Evolutionary conservation across 352 stramenopile species (phyloP), one percentile per base, ranked within the genome.

Genomic region (Pythium aristosporum): DNA sequence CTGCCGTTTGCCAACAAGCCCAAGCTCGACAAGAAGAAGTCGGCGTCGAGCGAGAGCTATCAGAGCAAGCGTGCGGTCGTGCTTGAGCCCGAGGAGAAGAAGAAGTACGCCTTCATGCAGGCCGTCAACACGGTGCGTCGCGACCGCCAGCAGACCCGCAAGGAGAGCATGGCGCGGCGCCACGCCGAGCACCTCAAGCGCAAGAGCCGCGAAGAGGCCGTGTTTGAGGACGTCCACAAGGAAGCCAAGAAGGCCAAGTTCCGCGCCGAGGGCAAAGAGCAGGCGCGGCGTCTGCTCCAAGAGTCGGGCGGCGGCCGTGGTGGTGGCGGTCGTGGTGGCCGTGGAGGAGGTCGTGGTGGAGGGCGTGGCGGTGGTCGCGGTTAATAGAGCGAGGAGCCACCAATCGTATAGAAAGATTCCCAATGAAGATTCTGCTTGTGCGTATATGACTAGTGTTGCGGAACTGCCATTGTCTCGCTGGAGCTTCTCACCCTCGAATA

Each of bases 1-100:
- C 75, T 99, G 50, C 98, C 98, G 56, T 99, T 98, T 82, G 89
- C 91, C 23, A 98, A 85, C 73, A 99, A 99, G 68, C 97, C 96
- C 13, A 99, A 99, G 83, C 23, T 92, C 20, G 80, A 96, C 73
- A 93, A 94, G 73, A 87, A 97, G 64, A 91, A 96, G 65, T 82
- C 69, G 18, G 70, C 72, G 12, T 86, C 93, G 55, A 88, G 85
- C 43, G 86, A 96, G 56, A 89, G 86, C 34, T 98, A 98, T 71
- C 50, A 92, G 66, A 82, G 75, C 20, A 98, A 91, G 66, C 85
- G 89, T 28, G 89, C 90, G 3, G 94, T 99, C 46, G 88, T 99
- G 37, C 87, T 99, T 70, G 96, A 99, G 57, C 88, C 90, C 2
- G 92, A 96, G 37, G 97, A 99, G 73, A 97, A 97, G 79, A 97